These are phyloP conservation scores for Euphorbia celastroides DNA, from an alignment of 441 rosid species.

Conservation along the genomic window DNA sequence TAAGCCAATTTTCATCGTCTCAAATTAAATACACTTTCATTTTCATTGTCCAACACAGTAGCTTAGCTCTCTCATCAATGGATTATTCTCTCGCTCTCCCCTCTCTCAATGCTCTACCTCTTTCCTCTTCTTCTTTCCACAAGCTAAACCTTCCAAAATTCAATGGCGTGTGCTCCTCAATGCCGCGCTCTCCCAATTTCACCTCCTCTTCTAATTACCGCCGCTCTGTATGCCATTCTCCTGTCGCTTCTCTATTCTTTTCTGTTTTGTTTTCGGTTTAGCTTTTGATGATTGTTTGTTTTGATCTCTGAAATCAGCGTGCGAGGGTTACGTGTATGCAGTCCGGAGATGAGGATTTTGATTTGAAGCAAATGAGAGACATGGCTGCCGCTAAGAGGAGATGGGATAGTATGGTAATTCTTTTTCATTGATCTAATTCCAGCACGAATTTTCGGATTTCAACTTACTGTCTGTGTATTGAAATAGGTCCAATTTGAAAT, in stretches of 20 bases:
- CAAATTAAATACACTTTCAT: not conserved
- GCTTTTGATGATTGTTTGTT: not conserved
- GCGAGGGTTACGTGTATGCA: conserved; percentile 44
- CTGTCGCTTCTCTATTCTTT: conserved; percentile 8
- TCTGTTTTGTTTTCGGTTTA: not conserved
- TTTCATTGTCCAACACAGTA: not conserved
- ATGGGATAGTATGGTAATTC: conserved; percentile 82
- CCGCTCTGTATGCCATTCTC: conserved; percentile 36
- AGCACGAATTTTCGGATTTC: not conserved
- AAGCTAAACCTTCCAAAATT: conserved; percentile 24
- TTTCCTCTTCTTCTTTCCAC: conserved; percentile 23
- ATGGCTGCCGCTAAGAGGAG: conserved; percentile 91
- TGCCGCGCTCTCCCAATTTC: conserved; percentile 21
- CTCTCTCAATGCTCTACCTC: conserved; percentile 29
- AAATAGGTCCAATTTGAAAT: not conserved
- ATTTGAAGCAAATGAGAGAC: conserved; percentile 83
- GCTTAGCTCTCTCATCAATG: too few species aligned
- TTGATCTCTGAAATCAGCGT: conserved; percentile 18
- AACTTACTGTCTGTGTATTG: not conserved
- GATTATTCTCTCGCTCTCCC: conserved; percentile 55
- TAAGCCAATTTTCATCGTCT: not conserved
- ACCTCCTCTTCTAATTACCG: conserved; percentile 19
- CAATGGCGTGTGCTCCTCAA: conserved; percentile 24
- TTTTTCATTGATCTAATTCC: not conserved
- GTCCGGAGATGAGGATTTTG: conserved; percentile 64